Percentiles rank a stretch among this genome's conserved stretches.
Conservation (phyloP, 495 filamentous ascomycete species). For the Trichoderma reesei region DNA sequence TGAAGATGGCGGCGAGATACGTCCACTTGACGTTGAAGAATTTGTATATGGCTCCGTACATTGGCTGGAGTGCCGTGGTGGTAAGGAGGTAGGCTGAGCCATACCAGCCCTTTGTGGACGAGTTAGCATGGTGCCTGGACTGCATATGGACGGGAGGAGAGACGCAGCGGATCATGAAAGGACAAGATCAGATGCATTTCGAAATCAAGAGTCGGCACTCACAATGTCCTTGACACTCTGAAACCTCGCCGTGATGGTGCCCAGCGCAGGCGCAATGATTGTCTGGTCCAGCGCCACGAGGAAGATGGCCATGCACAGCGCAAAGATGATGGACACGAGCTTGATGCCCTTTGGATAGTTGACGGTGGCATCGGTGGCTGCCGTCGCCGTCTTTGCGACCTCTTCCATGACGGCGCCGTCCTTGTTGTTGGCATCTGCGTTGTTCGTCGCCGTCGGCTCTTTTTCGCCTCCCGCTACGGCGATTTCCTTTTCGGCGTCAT, state of each 20-base stretch:
- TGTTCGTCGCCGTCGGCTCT: too few species aligned
- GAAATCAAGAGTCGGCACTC: not conserved
- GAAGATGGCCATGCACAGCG: slow-evolving; percentile 46
- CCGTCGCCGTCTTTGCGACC: slow-evolving; percentile 13
- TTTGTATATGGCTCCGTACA: slow-evolving; percentile 44
- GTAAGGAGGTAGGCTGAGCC: slow-evolving; percentile 48
- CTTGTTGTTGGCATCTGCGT: not conserved
- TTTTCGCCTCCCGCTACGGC: not conserved
- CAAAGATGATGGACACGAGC: slow-evolving; percentile 37
- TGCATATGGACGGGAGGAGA: not conserved
- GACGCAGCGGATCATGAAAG: too few species aligned
- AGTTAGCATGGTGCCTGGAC: not conserved
- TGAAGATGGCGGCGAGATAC: slow-evolving; percentile 35
- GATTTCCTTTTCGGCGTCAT: not conserved
- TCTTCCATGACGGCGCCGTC: not conserved
- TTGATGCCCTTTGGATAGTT: slow-evolving; percentile 37
- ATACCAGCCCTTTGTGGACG: slow-evolving; percentile 32
- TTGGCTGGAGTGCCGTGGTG: slow-evolving; percentile 42
- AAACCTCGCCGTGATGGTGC: slow-evolving; percentile 36
- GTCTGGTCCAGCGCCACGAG: slow-evolving; percentile 55
- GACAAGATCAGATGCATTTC: too few species aligned
- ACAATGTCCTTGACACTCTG: slow-evolving; percentile 34
- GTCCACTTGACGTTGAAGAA: slow-evolving; percentile 42
- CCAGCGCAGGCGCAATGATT: slow-evolving; percentile 52
- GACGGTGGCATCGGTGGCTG: slow-evolving; percentile 12